Conservation (phyloP, 495 filamentous ascomycete species). For the Glonium stellatum region DNA sequence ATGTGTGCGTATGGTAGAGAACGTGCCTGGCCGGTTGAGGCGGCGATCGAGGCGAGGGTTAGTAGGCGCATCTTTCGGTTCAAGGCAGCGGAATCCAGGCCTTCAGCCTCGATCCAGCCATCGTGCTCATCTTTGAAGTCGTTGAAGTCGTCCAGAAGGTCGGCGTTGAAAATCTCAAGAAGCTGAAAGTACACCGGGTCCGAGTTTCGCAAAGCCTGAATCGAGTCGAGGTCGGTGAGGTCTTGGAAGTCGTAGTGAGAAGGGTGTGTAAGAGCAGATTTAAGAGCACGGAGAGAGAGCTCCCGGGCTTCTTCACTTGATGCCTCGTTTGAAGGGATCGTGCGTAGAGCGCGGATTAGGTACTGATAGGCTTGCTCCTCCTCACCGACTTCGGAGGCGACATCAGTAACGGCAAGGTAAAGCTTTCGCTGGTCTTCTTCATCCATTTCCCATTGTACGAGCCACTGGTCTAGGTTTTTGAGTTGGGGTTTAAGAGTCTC, state of each 20-base stretch:
- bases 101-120: slow-evolving; percentile 67
- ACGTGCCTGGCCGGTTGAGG: slow-evolving; percentile 62
- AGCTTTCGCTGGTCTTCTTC: slow-evolving; percentile 74
- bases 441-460: slow-evolving; percentile 74
- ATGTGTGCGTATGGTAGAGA: slow-evolving; percentile 81
- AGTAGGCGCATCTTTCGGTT: slow-evolving; percentile 90
- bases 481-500: slow-evolving; percentile 75
- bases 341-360: slow-evolving; percentile 74
- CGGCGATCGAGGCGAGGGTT: slow-evolving; percentile 82
- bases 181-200: slow-evolving; percentile 81
- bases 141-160: slow-evolving; percentile 87
- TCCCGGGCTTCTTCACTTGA: slow-evolving; percentile 63
- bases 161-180: slow-evolving; percentile 88
- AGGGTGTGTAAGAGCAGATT: slow-evolving; percentile 67
- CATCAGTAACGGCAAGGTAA: slow-evolving; percentile 69
- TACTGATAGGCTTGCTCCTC: slow-evolving; percentile 72
- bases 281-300: slow-evolving; percentile 77
- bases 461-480: slow-evolving; percentile 70
- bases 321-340: slow-evolving; percentile 67
- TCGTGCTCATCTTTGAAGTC: slow-evolving; percentile 82
- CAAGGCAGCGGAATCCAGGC: slow-evolving; percentile 55
- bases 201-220: slow-evolving; percentile 77
- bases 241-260: slow-evolving; percentile 91
- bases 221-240: slow-evolving; percentile 73
- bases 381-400: slow-evolving; percentile 69